These are phyloP conservation scores for Fomitopsis betulina DNA, from an alignment of 1,284 basidiomycete genomes.

Conservation along the genomic window DNA sequence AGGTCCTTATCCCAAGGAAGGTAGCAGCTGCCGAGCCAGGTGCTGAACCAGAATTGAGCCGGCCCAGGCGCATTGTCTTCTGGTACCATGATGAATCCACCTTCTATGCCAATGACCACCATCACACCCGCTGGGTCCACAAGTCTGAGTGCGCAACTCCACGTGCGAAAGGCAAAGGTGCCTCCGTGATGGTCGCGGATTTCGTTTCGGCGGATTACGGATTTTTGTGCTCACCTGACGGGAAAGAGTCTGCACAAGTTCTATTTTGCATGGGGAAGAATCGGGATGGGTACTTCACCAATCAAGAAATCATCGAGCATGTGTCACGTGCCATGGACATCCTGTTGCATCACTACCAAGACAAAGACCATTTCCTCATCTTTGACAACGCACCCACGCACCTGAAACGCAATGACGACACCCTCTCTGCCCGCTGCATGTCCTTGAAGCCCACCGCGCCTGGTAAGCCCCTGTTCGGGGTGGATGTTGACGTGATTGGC, in stretches of 20 bases:
- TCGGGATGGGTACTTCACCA: conserved; percentile 31
- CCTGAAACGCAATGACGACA: conserved; percentile 24
- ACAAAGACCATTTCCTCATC: conserved; percentile 25
- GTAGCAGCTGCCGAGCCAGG: background rate
- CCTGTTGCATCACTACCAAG: conserved; percentile 19
- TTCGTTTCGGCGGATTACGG: conserved; percentile 39
- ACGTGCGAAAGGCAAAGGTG: conserved; percentile 14
- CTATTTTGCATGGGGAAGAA: conserved; percentile 24
- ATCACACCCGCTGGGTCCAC: conserved; percentile 10
- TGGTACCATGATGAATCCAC: conserved; percentile 17
- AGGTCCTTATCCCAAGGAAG: no score
- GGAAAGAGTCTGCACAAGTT: conserved; percentile 14
- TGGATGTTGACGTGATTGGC: background rate
- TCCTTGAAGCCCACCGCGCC: conserved; percentile 13
- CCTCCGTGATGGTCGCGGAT: conserved; percentile 34
- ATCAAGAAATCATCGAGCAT: conserved; percentile 26
- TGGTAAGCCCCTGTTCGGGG: conserved; percentile 5
- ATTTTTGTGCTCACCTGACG: conserved; percentile 28
- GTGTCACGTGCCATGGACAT: conserved; percentile 28
- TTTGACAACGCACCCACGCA: conserved; percentile 34
- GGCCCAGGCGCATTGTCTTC: background rate
- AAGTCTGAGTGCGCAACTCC: conserved; percentile 8
- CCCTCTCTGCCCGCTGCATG: conserved; percentile 26
- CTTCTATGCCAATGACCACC: conserved; percentile 17
- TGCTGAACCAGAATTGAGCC: background rate